Evolutionary conservation across 108 stramenopile genomes (phyloP).

Genomic region (Stephanodiscus minutulus): DNA sequence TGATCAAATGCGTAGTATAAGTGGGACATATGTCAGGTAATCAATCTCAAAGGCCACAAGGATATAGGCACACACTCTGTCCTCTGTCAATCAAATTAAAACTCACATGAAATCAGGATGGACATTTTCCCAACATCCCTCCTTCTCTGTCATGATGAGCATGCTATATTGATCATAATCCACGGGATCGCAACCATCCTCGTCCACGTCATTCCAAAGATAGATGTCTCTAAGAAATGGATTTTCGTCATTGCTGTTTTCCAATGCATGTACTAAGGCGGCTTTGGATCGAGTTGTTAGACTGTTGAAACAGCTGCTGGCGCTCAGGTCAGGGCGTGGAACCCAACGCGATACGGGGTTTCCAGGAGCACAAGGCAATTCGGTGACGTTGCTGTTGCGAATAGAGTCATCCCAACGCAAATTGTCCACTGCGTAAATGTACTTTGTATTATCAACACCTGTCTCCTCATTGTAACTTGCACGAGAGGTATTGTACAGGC

Average conservation of each 20-base stretch:
- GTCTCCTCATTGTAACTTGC: not conserved
- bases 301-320: slow-evolving; percentile 21
- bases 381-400: slow-evolving; percentile 13
- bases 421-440: slow-evolving; percentile 26
- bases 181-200: slow-evolving; percentile 29
- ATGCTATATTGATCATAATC: slow-evolving; percentile 37
- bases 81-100: not conserved
- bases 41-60: not conserved
- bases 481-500: slow-evolving; percentile 16
- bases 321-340: slow-evolving; percentile 32
- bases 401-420: slow-evolving; percentile 35
- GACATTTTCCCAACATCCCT: slow-evolving; percentile 56
- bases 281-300: slow-evolving; percentile 12
- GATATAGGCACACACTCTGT: too few relatives aligned
- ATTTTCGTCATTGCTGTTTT: slow-evolving; percentile 44
- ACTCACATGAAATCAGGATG: slow-evolving; percentile 47
- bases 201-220: slow-evolving; percentile 31
- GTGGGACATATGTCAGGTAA: too few relatives aligned
- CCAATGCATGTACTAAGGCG: slow-evolving; percentile 16
- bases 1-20: not conserved
- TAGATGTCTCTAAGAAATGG: slow-evolving; percentile 31
- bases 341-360: slow-evolving; percentile 45
- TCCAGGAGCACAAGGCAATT: slow-evolving; percentile 21
- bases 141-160: slow-evolving; percentile 38
- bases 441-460: not conserved